Evolutionary conservation across 2,329 filamentous ascomycete species (phyloP), one percentile per base, ranked within the genome.

Genomic region (Phyllosticta capitalensis): DNA sequence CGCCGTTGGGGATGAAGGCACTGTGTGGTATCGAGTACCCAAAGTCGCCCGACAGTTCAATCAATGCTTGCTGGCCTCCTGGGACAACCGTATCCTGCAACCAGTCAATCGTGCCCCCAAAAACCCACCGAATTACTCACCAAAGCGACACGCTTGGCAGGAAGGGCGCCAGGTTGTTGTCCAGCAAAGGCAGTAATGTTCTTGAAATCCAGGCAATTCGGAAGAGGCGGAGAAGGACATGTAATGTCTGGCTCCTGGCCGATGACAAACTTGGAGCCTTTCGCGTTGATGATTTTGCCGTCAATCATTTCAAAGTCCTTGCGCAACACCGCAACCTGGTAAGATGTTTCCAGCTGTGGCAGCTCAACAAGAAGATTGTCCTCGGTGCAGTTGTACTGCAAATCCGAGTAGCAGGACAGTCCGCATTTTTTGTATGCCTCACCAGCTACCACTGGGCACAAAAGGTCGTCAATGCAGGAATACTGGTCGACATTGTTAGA

Each of bases 391-490:
- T 5, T 28, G 45, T 61, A 54, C 50, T 19, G 26, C 17, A 50
- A 17, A 9, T 24, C 9, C 9, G 55, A 61, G 56, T 73, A 74
- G 64, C 72, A 74, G 49, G 69, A 70, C 1, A 54, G 56, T n/a
- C 72, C 72, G 52, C 72, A 75, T 58, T 63, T 62, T 33, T 71
- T 59, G 0, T 69, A 69, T 17, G 68, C 64, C 30, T 63, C 54
- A 19, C 68, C 71, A 58, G 68, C 60, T 9, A 57, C 20, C 17
- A 45, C n/a, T 5, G 53, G 54, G 22, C 58, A 60, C 20, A 60
- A 24, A 28, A 2, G n/a, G 20, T n/a, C 22, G 17, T 30, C 20
- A 10, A 26, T 24, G 20, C 58, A 60, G 48, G 10, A 17, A 5
- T 49, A 49, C 58, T 55, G 14, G 5, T 21, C n/a, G 6, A 14